phyloP scores from a whole-genome alignment of 23 red algal genomes.

The Porphyridium purpureum region DNA sequence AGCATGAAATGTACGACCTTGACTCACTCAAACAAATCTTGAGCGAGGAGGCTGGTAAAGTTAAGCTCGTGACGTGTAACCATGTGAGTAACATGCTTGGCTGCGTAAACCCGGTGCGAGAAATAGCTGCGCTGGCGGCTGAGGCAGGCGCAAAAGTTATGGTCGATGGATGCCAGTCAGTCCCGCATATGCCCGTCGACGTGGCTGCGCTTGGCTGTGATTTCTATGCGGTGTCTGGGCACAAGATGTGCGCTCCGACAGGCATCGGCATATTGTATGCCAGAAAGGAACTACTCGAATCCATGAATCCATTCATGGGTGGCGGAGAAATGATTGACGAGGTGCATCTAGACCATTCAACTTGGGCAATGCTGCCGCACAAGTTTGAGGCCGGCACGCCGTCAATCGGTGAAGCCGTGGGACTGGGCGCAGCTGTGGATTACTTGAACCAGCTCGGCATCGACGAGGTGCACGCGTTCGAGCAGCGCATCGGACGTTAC shows the following conservation, averaged over 20 bases:
- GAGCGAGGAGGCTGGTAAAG: slow-evolving; percentile 7
- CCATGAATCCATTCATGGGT: slow-evolving; percentile 86
- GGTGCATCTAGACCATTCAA: slow-evolving; percentile 52
- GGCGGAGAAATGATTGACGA: slow-evolving; percentile 98
- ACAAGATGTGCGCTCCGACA: slow-evolving; percentile 99
- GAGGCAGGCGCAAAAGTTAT: slow-evolving; percentile 51
- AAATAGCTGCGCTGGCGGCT: slow-evolving; percentile 35
- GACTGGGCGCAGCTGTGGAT: slow-evolving; percentile 60
- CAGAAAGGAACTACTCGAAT: slow-evolving; percentile 33
- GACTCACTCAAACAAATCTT: slow-evolving; percentile 22
- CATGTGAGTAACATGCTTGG: slow-evolving; percentile 93
- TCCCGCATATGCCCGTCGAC: slow-evolving; percentile 97
- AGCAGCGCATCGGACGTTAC: slow-evolving; percentile 41
- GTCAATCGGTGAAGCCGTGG: slow-evolving; percentile 81
- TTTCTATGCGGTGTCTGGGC: slow-evolving; percentile 69
- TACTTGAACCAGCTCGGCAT: slow-evolving; percentile 63
- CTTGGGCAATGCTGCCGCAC: slow-evolving; percentile 77
- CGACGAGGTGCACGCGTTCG: slow-evolving; percentile 45
- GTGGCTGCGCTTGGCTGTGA: slow-evolving; percentile 67
- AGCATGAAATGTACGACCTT: slow-evolving; percentile 21
- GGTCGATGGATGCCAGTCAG: slow-evolving; percentile 86
- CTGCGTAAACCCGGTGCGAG: slow-evolving; percentile 48
- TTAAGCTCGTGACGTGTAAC: slow-evolving; percentile 66
- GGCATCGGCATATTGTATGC: slow-evolving; percentile 92
- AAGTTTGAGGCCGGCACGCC: slow-evolving; percentile 99